These are phyloP conservation scores for Ophiostoma himal-ulmi DNA, from an alignment of 2,329 filamentous ascomycete species.

Conservation along the genomic window DNA sequence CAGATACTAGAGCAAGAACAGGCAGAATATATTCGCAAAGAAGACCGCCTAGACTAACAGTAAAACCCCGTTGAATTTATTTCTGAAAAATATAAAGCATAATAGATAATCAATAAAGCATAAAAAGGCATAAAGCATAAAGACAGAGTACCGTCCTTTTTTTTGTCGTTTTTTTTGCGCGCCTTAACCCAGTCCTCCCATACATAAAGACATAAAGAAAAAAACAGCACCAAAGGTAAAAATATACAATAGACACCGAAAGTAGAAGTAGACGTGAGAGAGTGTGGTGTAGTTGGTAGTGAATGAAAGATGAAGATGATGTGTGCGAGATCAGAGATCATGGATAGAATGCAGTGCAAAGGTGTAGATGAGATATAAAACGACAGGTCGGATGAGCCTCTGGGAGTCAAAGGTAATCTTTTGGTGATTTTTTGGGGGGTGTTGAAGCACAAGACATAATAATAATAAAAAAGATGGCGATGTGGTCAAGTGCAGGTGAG, in stretches of 20 bases:
- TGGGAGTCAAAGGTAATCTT: too few relatives aligned
- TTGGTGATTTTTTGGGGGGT: background rate
- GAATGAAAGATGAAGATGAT: background rate
- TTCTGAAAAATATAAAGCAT: too few relatives aligned
- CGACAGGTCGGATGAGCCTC: too few relatives aligned
- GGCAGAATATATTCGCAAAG: too few relatives aligned
- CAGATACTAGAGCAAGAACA: too few relatives aligned
- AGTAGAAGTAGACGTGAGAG: background rate
- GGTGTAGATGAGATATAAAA: too few relatives aligned
- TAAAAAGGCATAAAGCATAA: background rate
- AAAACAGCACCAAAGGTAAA: background rate
- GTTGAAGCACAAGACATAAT: background rate
- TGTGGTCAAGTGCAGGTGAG: too few relatives aligned
- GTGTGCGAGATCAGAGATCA: too few relatives aligned
- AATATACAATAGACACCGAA: background rate
- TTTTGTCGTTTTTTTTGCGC: conserved; percentile 14
- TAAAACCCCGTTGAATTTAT: too few relatives aligned
- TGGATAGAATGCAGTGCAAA: too few relatives aligned
- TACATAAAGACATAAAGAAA: conserved; percentile 7
- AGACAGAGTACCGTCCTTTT: conserved; percentile 8
- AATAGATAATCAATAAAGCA: background rate
- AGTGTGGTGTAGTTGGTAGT: background rate
- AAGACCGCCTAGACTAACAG: too few relatives aligned
- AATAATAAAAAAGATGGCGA: background rate
- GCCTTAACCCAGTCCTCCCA: conserved; percentile 13